Percentiles rank a stretch among this genome's conserved stretches.
These are phyloP conservation scores for Cucumis melo DNA, from an alignment of 306 rosid species.

Conservation along the genomic window DNA sequence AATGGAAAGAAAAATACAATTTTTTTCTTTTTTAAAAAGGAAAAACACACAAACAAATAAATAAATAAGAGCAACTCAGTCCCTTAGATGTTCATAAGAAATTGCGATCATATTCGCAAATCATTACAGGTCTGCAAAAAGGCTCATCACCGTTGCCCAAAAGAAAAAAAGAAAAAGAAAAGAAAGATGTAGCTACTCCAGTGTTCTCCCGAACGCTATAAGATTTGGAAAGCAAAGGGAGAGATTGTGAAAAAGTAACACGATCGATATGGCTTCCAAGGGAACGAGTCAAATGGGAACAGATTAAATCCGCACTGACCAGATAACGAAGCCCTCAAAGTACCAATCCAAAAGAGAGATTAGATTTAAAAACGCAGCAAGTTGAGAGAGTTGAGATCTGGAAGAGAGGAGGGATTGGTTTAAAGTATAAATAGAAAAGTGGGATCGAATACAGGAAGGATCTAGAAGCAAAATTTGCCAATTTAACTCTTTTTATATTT, in stretches of 20 bases:
- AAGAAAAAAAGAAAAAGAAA: too few species aligned
- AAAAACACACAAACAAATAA: too few species aligned
- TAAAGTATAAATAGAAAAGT: too few species aligned
- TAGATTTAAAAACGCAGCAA: not conserved
- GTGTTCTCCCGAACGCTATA: conserved; percentile 16
- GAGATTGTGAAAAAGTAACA: conserved; percentile 28
- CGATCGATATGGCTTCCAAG: conserved; percentile 65
- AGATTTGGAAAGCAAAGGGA: conserved; percentile 2
- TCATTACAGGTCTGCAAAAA: conserved; percentile 79
- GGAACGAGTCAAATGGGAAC: conserved; percentile 92
- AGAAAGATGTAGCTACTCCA: conserved; percentile 32
- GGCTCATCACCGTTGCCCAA: conserved; percentile 47
- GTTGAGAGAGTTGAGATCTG: not conserved
- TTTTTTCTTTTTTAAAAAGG: too few species aligned
- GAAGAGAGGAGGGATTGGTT: too few species aligned
- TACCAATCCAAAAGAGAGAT: not conserved
- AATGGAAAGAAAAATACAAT: not conserved
- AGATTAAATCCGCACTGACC: conserved; percentile 60
- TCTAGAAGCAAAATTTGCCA: too few species aligned
- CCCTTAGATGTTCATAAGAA: conserved; percentile 83
- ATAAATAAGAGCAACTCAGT: conserved; percentile 28
- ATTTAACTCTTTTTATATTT: too few species aligned
- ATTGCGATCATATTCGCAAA: conserved; percentile 71
- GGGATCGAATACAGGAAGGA: too few species aligned
- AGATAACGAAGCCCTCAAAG: conserved; percentile 55